Base-by-base conservation (phyloP, 306 rosid species). In the Malus asiatica region DNA sequence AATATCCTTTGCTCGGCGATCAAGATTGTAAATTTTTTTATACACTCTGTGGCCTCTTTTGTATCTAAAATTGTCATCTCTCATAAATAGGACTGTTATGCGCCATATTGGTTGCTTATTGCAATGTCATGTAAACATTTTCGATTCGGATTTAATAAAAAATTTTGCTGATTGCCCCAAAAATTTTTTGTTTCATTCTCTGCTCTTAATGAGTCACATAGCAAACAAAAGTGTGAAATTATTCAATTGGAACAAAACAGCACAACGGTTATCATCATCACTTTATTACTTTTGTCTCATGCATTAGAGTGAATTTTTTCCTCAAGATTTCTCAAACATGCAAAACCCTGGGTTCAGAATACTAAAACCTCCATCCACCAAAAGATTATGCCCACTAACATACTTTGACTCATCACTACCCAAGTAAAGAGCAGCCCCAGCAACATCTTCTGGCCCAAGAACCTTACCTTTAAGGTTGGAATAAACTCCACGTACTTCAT, bases 281-380 rank as follows among this genome's bases (percentile, higher is more conserved):
- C 38, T 62, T 64, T 64, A 64, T 32, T 64, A 16, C 11, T 64
- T 53, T 53, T 29, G 45, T 22, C 29, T 3, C 15, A 22, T 22
- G 11, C 23, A 22, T 58, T 58, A 58, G 6, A n/a, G 22, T 22
- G 63, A n/a, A 22, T 3, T 58, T 52, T 52, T 52, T 16, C 6
- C 19, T 45, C 30, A 44, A 68, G 35, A 78, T 10, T 76, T 19
- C 0, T 46, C 79, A 65, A 77, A 80, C 15, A 78, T 48, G 29
- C 64, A 66, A 48, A 85, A 66, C 4, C 81, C 62, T 29, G 73
- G 73, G 14, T 81, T 76, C 0, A 53, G 52, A 4, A 74, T 52
- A 0, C 74, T 72, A 8, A 69, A 88, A 25, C 90, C 92, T 66
- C 92, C 95, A 62, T 88, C 89, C 0, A 90, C 32, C 42, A 86